Base-by-base conservation (phyloP, 352 stramenopile genomes). In the Albugo laibachii region DNA sequence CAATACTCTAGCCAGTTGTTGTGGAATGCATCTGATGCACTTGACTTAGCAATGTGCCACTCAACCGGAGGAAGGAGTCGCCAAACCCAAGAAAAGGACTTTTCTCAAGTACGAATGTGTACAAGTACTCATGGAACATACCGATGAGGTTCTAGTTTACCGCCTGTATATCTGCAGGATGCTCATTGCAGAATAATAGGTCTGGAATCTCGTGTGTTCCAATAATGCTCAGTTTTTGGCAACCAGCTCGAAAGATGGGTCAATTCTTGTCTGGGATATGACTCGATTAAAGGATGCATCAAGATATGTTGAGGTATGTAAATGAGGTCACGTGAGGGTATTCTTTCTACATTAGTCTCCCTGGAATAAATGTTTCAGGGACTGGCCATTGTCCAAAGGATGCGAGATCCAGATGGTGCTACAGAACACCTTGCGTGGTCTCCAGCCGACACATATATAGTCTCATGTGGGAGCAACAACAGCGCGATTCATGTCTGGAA, bases 181-280 rank as follows among this genome's bases (percentile, higher is more conserved):
- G 8, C 24, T 31, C 24, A 31, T 31, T 8, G 24, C 8, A 10
- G 8, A 31, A n/a, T n/a, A 31, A 8, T 8, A 31, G 24, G 66
- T 88, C n/a, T 63, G 63, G 49, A 66, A 83, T 36, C 41, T 93
- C 13, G 58, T 62, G 3, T 95, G 94, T 46, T 85, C 79, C 5
- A 80, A 81, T 0, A 53, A 89, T 50, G 83, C 81, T 20, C 48
- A 65, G 12, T 66, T 73, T 27, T 54, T 95, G 48, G 80, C 80
- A 14, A 92, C 79, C 1, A 72, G 73, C 3, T 82, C 72, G 5
- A 78, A 77, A 15, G 74, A 91, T 34, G 78, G 72, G 1, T 71
- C 63, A 11, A 67, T 94, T 12, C 55, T 95, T 11, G 52, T 93
- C 11, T 93, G 77, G 71, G 51, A 68, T 27, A 49, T 83, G 11